Evolutionary conservation across 176 grass and related monocot genomes (phyloP).

Genomic region (sorghum (Sorghum bicolor)): DNA sequence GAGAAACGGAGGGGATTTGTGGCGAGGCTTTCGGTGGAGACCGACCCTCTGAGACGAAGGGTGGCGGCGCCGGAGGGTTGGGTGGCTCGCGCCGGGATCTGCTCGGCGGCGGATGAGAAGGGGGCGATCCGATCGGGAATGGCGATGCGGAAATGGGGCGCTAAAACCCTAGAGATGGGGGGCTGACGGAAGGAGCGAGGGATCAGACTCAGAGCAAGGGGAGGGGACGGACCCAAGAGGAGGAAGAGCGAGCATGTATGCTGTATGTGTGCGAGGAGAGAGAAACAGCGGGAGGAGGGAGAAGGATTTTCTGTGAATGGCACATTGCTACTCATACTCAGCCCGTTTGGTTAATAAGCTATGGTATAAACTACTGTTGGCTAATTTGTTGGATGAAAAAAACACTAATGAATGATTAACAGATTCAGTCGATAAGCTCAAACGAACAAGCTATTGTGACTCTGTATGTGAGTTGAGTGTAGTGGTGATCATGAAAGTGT

Average conservation of each 20-base stretch:
- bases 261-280: conserved; percentile 11
- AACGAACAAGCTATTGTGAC: too few species aligned
- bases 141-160: conserved; percentile 30
- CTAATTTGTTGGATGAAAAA: too few species aligned
- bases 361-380: too few species aligned
- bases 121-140: conserved; percentile 37
- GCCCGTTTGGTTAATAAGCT: too few species aligned
- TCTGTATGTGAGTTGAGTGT: too few species aligned
- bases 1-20: conserved; percentile 9
- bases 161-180: conserved; percentile 48
- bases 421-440: too few species aligned
- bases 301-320: conserved; percentile 28
- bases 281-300: not conserved
- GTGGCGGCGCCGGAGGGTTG: conserved; percentile 3
- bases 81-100: conserved; percentile 21
- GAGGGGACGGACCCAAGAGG: not conserved
- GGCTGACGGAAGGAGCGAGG: not conserved
- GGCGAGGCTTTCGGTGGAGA: conserved; percentile 2
- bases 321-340: not conserved
- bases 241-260: conserved; percentile 30
- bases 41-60: not conserved
- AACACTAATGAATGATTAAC: too few species aligned
- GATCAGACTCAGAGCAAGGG: conserved; percentile 19
- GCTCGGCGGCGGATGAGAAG: not conserved
- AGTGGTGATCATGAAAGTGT: too few species aligned